These are phyloP conservation scores for Rhizoclosmatium sp. DNA, from an alignment of 192 early-diverging fungal species.

Conservation along the genomic window DNA sequence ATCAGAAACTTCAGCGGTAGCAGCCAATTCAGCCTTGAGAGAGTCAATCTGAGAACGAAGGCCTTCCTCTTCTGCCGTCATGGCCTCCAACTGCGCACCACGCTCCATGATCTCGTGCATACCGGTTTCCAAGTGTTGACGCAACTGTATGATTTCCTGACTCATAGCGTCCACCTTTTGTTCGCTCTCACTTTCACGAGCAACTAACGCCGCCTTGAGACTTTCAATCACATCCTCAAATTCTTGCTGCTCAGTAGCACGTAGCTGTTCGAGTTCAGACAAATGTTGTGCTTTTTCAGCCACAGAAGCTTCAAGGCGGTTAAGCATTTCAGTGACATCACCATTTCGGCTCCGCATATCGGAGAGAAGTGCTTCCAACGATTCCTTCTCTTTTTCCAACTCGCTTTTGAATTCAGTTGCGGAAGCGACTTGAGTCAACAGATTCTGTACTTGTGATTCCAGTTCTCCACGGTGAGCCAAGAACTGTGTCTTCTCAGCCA, in stretches of 20 bases:
- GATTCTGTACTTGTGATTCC: not conserved
- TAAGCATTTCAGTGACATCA: not conserved
- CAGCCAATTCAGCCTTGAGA: conserved; percentile 20
- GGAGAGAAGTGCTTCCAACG: not conserved
- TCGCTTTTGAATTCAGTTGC: not conserved
- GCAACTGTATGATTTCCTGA: not conserved
- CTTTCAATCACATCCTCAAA: conserved; percentile 30
- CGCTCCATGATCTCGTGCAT: conserved; percentile 7
- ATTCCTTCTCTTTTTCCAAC: not conserved
- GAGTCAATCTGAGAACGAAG: conserved; percentile 3
- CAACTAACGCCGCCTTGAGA: conserved; percentile 3
- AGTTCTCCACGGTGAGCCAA: not conserved
- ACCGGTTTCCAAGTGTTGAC: conserved; percentile 22
- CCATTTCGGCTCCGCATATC: conserved; percentile 5
- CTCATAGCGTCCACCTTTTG: not conserved
- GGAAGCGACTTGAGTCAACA: not conserved
- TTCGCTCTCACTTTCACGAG: conserved; percentile 5
- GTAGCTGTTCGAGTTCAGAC: not conserved
- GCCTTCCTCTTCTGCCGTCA: conserved; percentile 11
- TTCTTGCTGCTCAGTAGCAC: conserved; percentile 3
- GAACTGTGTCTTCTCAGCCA: conserved; percentile 10
- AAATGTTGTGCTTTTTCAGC: conserved; percentile 13
- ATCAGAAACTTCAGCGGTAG: conserved; percentile 15
- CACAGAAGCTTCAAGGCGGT: conserved; percentile 11
- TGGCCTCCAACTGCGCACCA: conserved; percentile 13